A percentile compares a stretch with the other conserved stretches of the same genome.
Evolutionary conservation across 176 grass and related monocot genomes (phyloP).

Genomic region (Microstegium vimineum): DNA sequence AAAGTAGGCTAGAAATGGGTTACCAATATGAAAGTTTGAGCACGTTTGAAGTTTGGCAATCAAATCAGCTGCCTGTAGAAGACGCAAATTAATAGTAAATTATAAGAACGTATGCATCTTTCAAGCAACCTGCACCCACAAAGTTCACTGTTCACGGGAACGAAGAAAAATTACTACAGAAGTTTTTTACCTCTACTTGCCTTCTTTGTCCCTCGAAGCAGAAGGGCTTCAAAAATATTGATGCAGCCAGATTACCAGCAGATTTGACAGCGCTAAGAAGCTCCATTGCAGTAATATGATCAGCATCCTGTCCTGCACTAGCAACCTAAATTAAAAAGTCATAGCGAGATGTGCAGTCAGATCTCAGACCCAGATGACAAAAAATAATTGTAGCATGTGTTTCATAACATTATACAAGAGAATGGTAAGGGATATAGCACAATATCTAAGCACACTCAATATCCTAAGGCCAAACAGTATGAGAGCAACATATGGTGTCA

Average conservation of each 20-base stretch:
- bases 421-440: background rate
- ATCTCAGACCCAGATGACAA: background rate
- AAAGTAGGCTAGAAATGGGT: background rate
- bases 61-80: conserved; percentile 69
- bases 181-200: conserved; percentile 58
- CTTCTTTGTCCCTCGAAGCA: conserved; percentile 91
- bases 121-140: background rate
- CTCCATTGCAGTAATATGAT: conserved; percentile 74
- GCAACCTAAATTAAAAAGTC: conserved; percentile 54
- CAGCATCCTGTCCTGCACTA: conserved; percentile 69
- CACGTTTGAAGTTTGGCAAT: conserved; percentile 59
- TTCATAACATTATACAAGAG: background rate
- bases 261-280: conserved; percentile 72
- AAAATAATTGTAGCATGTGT: conserved; percentile 2
- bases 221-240: conserved; percentile 90
- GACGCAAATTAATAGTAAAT: conserved; percentile 8
- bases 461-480: conserved; percentile 21
- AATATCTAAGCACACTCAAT: conserved; percentile 11
- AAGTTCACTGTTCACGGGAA: conserved; percentile 20
- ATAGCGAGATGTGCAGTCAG: conserved; percentile 28
- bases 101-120: background rate
- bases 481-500: conserved; percentile 11
- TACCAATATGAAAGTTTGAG: conserved; percentile 91
- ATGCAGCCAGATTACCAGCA: conserved; percentile 62
- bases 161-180: background rate